Conservation (phyloP, 2,329 filamentous ascomycete species). For the Hypoxylon sp. region DNA sequence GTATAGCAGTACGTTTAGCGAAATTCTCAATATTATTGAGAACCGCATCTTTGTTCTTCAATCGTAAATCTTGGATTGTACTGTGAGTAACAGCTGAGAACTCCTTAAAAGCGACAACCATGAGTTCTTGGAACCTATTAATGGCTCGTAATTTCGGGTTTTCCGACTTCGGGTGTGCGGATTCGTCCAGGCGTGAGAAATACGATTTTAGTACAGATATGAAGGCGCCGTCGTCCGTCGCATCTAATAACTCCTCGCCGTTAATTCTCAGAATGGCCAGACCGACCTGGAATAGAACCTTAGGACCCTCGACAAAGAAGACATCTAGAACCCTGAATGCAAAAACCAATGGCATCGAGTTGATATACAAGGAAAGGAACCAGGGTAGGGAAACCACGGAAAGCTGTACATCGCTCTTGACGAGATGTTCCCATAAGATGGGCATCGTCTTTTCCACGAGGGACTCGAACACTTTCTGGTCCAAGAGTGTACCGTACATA, state of each 20-base stretch:
- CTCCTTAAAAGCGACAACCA: constrained; percentile 99
- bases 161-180: constrained; percentile 93
- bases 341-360: constrained; percentile 98
- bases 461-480: constrained; percentile 97
- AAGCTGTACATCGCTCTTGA: constrained; percentile 95
- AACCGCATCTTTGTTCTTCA: constrained; percentile 94
- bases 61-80: constrained; percentile 88
- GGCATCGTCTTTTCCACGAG: constrained; percentile 99
- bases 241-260: constrained; percentile 93
- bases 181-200: constrained; percentile 93
- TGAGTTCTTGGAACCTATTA: constrained; percentile 96
- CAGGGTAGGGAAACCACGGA: constrained; percentile 97
- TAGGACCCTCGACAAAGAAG: constrained; percentile 97
- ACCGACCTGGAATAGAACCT: constrained; percentile 96
- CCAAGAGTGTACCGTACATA: constrained; percentile 97
- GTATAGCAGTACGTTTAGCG: constrained; percentile 94
- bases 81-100: constrained; percentile 96
- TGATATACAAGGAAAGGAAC: constrained; percentile 98
- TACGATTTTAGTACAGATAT: constrained; percentile 97
- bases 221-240: constrained; percentile 94
- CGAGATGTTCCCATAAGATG: constrained; percentile 97
- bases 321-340: constrained; percentile 97
- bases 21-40: constrained; percentile 97
- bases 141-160: constrained; percentile 95
- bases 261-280: constrained; percentile 98